Base-by-base conservation (phyloP, 768 basidiomycete genomes). In the Russula sp. region DNA sequence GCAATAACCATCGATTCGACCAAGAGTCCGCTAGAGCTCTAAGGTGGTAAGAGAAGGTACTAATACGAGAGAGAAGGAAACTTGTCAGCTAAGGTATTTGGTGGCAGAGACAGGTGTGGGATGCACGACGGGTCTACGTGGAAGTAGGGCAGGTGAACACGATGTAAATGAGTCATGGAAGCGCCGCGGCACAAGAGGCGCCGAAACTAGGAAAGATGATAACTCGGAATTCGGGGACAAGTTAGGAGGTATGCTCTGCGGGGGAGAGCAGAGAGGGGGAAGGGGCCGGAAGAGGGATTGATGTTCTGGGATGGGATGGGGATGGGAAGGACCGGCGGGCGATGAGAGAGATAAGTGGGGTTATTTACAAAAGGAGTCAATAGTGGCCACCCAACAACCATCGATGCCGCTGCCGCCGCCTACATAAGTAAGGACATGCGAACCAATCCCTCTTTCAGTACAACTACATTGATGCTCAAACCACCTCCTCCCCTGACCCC, bases 51-150 rank as follows among this genome's bases (percentile, higher is more conserved):
- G 13, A 41, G n/a, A n/a, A n/a, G n/a, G n/a, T n/a, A n/a, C n/a
- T 13, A 9, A 43, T 8, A 8, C 41, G 25, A 46, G n/a, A 46
- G 8, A 13, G 10, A 22, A 13, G 6, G 14, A 49, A 49, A 32
- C 25, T 29, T 49, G 29, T 49, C 34, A 49, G 48, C 10, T 16
- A 41, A 41, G 41, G 16, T 14, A 4, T 11, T 47, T 47, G 46
- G 70, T 52, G 75, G 74, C 32, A 34, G 75, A 14, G 76, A 77
- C 46, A 80, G n/a, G 77, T 76, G 72, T 85, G 78, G 60, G 84
- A 71, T 62, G 72, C 79, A 78, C 83, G 84, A 77, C 82, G 82
- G 70, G 81, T 79, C 81, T 85, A 70, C 73, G 74, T 75, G 74
- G 49, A 63, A 56, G 48, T n/a, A 48, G 62, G 63, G 46, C 61